phyloP scores from a whole-genome alignment of 2,329 filamentous ascomycete species.

The Apiospora arundinis region DNA sequence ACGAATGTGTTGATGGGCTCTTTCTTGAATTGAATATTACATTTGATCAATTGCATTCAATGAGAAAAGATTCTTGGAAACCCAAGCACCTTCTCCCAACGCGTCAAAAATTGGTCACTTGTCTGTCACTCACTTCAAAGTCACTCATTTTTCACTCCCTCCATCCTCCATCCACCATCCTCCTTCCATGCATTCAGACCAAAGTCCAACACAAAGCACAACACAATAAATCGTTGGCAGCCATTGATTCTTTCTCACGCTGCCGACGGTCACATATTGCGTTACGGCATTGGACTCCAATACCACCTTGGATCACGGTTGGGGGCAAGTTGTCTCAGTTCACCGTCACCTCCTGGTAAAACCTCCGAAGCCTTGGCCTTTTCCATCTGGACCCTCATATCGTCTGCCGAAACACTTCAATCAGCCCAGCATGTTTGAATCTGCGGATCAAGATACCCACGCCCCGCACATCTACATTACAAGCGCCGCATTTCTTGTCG shows the following conservation, averaged over 20 bases:
- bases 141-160: too few species aligned
- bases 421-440: background rate
- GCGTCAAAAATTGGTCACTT: background rate
- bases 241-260: background rate
- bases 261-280: background rate
- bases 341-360: background rate
- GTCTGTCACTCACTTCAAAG: too few species aligned
- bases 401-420: background rate
- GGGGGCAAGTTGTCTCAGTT: background rate
- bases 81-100: background rate
- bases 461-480: conserved; percentile 35
- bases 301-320: background rate
- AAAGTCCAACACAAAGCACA: background rate
- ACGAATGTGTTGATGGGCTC: background rate
- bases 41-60: background rate
- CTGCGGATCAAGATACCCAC: conserved; percentile 26
- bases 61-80: too few species aligned
- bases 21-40: background rate
- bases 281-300: background rate
- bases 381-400: background rate
- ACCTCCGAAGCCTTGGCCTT: background rate
- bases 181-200: background rate
- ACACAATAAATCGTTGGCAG: background rate
- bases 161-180: background rate
- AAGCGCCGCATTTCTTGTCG: conserved; percentile 33